These are phyloP conservation scores for Phytophthora citricola DNA, from an alignment of 352 stramenopile species.

Conservation along the genomic window DNA sequence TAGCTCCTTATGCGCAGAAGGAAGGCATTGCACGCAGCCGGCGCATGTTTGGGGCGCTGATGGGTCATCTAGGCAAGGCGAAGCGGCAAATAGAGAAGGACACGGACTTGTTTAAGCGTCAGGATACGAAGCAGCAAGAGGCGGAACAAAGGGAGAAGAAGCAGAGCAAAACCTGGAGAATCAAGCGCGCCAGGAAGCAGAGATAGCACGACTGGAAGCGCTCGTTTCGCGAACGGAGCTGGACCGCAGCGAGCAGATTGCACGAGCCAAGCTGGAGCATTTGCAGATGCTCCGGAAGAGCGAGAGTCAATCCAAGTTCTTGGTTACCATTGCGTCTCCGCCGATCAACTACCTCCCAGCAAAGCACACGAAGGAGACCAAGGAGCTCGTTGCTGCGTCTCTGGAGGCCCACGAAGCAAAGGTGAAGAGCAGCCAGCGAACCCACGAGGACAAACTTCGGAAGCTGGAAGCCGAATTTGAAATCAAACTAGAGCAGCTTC, in stretches of 20 bases:
- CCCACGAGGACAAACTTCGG: constrained; percentile 54
- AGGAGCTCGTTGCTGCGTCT: constrained; percentile 72
- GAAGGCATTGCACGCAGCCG: constrained; percentile 73
- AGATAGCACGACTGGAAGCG: constrained; percentile 49
- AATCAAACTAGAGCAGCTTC: constrained; percentile 55
- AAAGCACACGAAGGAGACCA: constrained; percentile 81
- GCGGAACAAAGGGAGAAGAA: constrained; percentile 74
- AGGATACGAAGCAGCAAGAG: constrained; percentile 70
- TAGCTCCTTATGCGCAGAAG: constrained; percentile 66
- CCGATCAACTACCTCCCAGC: constrained; percentile 77
- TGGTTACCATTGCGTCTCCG: constrained; percentile 72
- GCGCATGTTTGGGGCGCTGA: constrained; percentile 84
- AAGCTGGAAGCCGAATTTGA: constrained; percentile 60
- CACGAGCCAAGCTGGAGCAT: constrained; percentile 67
- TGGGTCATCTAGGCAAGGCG: constrained; percentile 82
- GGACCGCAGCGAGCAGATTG: constrained; percentile 59
- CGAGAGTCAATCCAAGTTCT: constrained; percentile 57
- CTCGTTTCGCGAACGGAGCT: constrained; percentile 54
- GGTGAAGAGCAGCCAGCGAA: constrained; percentile 41
- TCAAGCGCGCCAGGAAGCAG: constrained; percentile 46
- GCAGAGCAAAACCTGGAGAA: constrained; percentile 62
- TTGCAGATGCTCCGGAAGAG: constrained; percentile 56
- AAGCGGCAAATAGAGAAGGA: constrained; percentile 86
- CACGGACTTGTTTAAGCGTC: constrained; percentile 71
- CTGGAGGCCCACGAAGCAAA: constrained; percentile 80